These are phyloP conservation scores for Colletotrichum liriopes DNA, from an alignment of 2,329 filamentous ascomycete genomes.

Conservation along the genomic window DNA sequence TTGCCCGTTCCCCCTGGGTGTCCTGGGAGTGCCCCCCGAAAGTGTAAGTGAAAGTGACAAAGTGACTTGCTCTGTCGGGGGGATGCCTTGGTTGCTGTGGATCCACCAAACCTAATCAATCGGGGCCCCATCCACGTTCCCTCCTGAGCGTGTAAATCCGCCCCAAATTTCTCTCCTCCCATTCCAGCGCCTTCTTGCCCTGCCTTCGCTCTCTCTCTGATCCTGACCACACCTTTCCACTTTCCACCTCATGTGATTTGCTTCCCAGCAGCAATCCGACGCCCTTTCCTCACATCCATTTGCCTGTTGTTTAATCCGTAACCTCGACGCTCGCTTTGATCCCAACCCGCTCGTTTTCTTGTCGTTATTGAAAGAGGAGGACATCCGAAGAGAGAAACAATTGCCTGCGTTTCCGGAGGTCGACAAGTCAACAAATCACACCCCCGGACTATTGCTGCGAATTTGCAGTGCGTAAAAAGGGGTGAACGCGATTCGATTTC, in stretches of 20 bases:
- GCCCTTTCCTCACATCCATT: conserved; percentile 8
- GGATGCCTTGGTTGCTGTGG: conserved; percentile 39
- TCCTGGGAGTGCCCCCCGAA: background rate
- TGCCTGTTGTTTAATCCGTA: conserved; percentile 14
- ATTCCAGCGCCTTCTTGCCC: conserved; percentile 37
- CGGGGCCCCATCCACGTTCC: conserved; percentile 37
- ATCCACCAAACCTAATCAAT: conserved; percentile 41
- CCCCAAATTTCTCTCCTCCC: conserved; percentile 32
- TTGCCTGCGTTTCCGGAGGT: background rate
- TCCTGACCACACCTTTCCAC: conserved; percentile 6
- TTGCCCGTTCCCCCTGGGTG: background rate
- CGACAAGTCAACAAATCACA: background rate
- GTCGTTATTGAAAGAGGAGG: conserved; percentile 24
- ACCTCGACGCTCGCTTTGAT: conserved; percentile 37
- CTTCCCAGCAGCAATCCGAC: conserved; percentile 43
- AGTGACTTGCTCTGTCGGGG: conserved; percentile 25
- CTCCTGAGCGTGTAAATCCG: conserved; percentile 28
- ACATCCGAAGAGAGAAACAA: conserved; percentile 1
- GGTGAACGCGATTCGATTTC: conserved; percentile 20
- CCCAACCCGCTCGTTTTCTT: conserved; percentile 31
- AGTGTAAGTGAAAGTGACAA: background rate
- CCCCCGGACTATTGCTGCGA: conserved; percentile 19
- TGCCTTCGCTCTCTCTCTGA: conserved; percentile 11
- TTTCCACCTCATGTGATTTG: conserved; percentile 33
- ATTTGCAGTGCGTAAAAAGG: conserved; percentile 32